These are phyloP conservation scores for Fusarium sambucinum DNA, from an alignment of 2,329 filamentous ascomycete genomes.

Conservation along the genomic window DNA sequence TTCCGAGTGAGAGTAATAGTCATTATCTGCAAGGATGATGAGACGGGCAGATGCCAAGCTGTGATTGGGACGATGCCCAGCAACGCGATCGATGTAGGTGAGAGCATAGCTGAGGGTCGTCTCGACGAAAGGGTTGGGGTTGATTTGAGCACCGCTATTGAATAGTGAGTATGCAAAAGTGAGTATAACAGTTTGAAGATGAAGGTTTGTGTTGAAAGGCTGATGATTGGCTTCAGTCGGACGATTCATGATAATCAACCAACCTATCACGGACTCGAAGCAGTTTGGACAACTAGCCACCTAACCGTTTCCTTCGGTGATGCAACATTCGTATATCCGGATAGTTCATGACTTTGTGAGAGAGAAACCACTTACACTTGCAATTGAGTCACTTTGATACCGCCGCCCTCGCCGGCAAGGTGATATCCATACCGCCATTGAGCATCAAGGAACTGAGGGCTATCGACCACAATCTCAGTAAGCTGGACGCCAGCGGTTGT, in stretches of 20 bases:
- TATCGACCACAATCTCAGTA: constrained; percentile 84
- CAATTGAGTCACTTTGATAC: constrained; percentile 83
- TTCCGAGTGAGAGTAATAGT: constrained; percentile 85
- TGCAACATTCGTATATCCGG: background rate
- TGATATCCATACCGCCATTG: constrained; percentile 90
- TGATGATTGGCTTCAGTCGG: constrained; percentile 4
- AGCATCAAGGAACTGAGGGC: constrained; percentile 89
- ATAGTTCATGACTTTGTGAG: background rate
- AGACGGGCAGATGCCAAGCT: constrained; percentile 77
- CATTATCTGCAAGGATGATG: constrained; percentile 92
- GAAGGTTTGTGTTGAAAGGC: background rate
- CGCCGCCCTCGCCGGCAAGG: constrained; percentile 76
- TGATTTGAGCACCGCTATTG: constrained; percentile 60
- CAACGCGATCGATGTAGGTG: constrained; percentile 75
- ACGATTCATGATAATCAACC: constrained; percentile 6
- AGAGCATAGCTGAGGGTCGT: constrained; percentile 89
- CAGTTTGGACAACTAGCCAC: background rate
- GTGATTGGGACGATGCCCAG: constrained; percentile 53
- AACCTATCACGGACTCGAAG: constrained; percentile 13
- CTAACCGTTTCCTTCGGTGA: background rate
- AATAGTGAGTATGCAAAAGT: constrained; percentile 34
- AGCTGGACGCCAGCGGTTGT: constrained; percentile 73
- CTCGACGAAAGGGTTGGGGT: constrained; percentile 87
- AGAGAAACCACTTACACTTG: constrained; percentile 72
- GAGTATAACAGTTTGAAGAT: background rate